These are phyloP conservation scores for Lactifluus rugatus DNA, from an alignment of 768 basidiomycete genomes.

Conservation along the genomic window DNA sequence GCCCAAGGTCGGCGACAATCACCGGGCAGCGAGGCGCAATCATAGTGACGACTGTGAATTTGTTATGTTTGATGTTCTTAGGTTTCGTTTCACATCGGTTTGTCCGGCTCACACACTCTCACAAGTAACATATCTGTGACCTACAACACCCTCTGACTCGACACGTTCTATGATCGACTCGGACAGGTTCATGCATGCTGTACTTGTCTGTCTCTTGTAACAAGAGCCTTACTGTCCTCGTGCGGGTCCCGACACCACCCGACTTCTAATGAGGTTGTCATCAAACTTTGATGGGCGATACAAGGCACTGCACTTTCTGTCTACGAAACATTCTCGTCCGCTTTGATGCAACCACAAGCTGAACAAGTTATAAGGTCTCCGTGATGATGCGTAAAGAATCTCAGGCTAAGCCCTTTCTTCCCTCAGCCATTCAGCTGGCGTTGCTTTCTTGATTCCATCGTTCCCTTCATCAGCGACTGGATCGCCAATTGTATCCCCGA, in stretches of 20 bases:
- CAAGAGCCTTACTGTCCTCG: too few species aligned
- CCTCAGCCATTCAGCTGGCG: not conserved
- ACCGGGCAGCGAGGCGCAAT: not conserved
- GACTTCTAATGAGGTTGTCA: too few species aligned
- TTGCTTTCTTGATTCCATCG: not conserved
- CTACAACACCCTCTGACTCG: not conserved
- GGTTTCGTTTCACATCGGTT: not conserved
- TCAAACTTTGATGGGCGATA: slow-evolving; percentile 8
- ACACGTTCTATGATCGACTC: not conserved
- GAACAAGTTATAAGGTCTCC: slow-evolving; percentile 5
- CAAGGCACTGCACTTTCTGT: not conserved
- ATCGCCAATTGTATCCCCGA: not conserved
- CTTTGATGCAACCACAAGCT: not conserved
- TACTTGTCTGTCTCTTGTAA: not conserved
- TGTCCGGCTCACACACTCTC: not conserved
- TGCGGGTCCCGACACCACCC: not conserved
- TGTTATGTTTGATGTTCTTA: not conserved
- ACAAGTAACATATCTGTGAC: not conserved
- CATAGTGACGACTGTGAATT: not conserved
- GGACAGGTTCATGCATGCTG: too few species aligned
- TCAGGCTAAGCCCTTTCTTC: not conserved
- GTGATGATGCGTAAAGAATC: not conserved
- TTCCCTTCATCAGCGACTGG: slow-evolving; percentile 1
- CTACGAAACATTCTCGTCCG: not conserved
- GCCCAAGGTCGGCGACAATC: not conserved